Base-by-base conservation (phyloP, 805 yeast species). In the Starmera pachycereana region DNA sequence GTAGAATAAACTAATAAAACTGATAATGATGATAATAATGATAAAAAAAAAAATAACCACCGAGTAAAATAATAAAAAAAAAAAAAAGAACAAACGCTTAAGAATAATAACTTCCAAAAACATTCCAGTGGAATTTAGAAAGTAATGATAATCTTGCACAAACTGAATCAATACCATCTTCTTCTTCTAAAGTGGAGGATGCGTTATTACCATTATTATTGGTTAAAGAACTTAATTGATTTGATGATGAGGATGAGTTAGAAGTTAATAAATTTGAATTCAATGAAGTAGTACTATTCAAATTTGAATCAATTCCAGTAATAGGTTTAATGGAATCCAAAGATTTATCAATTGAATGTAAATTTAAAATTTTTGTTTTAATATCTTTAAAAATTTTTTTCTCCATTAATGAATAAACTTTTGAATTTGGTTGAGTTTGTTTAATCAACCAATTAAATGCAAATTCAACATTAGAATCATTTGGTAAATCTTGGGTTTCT, bases 351-450 rank as follows among this genome's bases (percentile, higher is more conserved):
- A 33, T 33, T 12, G 36, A 9, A n/a, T 49, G 48, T 13, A 44
- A 22, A 32, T 58, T 53, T 39, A 62, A 61, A 35, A 69, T 68
- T 33, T 46, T 56, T 28, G 54, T 55, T 41, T 52, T 58, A 52
- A 77, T 61, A 41, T 69, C 72, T 47, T 69, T 68, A 58, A 78
- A 77, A 13, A 76, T 69, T 46, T 78, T 76, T 32, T 69, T 68
- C 60, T 86, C 96, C 71, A 87, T 67, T 37, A 85, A 67, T 6
- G 80, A 78, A 55, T 86, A 86, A 32, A 86, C 82, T 38, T 74
- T 79, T 8, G 90, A 78, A 44, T 67, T 67, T 37, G 96, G 96
- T 60, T 86, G 95, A 11, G 89, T 81, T 60, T 87, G 95, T 54
- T 81, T 84, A 37, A 82, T 67, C 36, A 87, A 68, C 95, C 96